Evolutionary conservation across 2,329 filamentous ascomycete species (phyloP).

Genomic region (Diaporthe sp.): DNA sequence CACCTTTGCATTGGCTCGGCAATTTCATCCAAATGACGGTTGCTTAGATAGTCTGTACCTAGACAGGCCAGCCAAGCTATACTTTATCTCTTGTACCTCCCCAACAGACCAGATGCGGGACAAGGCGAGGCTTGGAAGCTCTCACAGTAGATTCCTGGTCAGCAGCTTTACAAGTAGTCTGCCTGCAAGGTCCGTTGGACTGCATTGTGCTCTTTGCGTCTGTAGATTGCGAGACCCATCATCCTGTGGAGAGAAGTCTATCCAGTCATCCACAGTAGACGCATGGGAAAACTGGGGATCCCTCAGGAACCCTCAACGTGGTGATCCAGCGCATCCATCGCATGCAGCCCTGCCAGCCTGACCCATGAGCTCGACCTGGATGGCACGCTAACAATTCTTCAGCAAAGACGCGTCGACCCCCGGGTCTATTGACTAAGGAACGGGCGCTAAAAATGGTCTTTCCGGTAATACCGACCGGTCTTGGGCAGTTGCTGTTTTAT

Average conservation of each 20-base stretch:
- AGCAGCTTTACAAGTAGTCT: not conserved
- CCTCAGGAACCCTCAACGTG: too few relatives aligned
- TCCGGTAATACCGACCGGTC: not conserved
- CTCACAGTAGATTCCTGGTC: not conserved
- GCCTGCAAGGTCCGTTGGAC: not conserved
- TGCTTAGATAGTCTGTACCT: conserved; percentile 19
- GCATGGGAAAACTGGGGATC: not conserved
- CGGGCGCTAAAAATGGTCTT: not conserved
- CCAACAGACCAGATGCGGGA: not conserved
- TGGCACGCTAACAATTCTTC: conserved; percentile 14
- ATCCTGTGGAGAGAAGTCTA: not conserved
- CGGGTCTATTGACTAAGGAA: not conserved
- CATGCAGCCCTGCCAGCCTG: not conserved
- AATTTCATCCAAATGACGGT: conserved; percentile 27
- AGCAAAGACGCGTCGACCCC: conserved; percentile 2
- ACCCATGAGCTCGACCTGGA: not conserved
- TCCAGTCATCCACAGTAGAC: not conserved
- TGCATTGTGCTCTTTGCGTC: not conserved
- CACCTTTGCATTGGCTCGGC: conserved; percentile 36
- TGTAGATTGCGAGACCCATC: conserved; percentile 1
- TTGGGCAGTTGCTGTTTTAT: not conserved
- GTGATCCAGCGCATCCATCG: too few relatives aligned
- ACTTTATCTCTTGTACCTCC: not conserved
- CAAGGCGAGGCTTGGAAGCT: not conserved
- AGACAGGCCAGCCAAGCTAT: not conserved